Evolutionary conservation across 345 rosid species (phyloP), one percentile per base, ranked within the genome.

Genomic region (Eutrema japonicum): DNA sequence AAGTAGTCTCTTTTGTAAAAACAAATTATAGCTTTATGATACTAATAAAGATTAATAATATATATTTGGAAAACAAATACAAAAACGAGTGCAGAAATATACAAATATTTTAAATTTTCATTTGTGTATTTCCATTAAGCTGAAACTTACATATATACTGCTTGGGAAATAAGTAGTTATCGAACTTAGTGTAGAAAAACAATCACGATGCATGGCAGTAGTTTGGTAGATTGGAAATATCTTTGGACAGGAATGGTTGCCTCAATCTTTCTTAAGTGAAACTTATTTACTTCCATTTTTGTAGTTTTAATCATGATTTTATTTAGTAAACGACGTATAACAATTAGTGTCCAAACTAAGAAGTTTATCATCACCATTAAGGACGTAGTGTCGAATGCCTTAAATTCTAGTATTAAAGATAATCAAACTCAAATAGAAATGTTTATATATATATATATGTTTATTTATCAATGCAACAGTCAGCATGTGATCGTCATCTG

Each of bases 201-300:
- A 36, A 35, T 36, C 43, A 36, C 40, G 32, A 32, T n/a, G 22
- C 38, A 35, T 35, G 8, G 40, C 10, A 55, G 33, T 26, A 7
- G 10, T 60, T 59, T 11, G 48, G 4, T 6, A 38, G 10, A 40
- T 6, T 12, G 10, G 33, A 10, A 2, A 14, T 16, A 16, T 53
- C 2, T 53, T 29, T 6, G 47, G 46, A 38, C 9, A 6, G 7
- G 4, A 22, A 58, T 37, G 47, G 33, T 60, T 60, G 11, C 35
- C 33, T 60, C 18, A 26, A 42, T 26, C 35, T 59, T 38, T 38
- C n/a, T 58, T 6, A 5, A 22, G 33, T 16, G 63, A 9, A 16
- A 57, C 30, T 57, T 58, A 16, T 9, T 57, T 16, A 58, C 14
- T 37, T 36, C 7, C 45, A 58, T 37, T 57, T 57, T 57, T 37